Base-by-base conservation (phyloP, 139 green algal genomes). In the Trebouxia sp. region DNA sequence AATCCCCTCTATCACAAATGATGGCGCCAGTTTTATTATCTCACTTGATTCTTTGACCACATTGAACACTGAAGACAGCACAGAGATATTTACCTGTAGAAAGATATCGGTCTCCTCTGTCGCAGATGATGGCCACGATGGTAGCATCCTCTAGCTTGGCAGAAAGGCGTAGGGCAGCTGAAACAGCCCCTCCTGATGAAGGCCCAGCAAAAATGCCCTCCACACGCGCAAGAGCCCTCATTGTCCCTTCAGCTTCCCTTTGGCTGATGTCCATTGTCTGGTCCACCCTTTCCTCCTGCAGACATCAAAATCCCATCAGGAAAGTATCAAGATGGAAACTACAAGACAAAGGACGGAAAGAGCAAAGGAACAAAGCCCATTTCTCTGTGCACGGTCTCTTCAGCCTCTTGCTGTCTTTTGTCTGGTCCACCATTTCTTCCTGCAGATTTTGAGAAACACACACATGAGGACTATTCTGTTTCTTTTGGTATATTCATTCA, bases 81-180 rank as follows among this genome's bases (percentile, higher is more conserved):
- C n/a, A n/a, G n/a, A n/a, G n/a, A n/a, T n/a, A n/a, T n/a, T n/a
- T 28, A 82, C 75, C 85, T 51, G 83, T 87, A 0, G 83, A 87
- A 8, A 89, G 85, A 62, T 89, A 89, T n/a, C 85, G 47, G 70
- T 89, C 85, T 41, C 83, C 85, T 5, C 85, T 55, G 76, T 89
- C 85, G 75, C 85, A 89, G 14, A 89, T 53, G 22, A 89, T 87
- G 35, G 51, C 80, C 30, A 80, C 76, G 37, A 87, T 89, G n/a
- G 80, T 81, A 1, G 85, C 75, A 66, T 87, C 79, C 50, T 86
- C 67, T 0, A 89, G 69, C 35, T 80, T 58, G 22, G 53, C 74
- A 30, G 83, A 85, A 10, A 89, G 79, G 32, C 85, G 80, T 30
- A 87, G 65, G 6, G 83, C 85, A 8, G 85, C 85, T 37, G 76